Evolutionary conservation across 345 rosid species (phyloP), one percentile per base, ranked within the genome.

Genomic region (Ceriops zippeliana): DNA sequence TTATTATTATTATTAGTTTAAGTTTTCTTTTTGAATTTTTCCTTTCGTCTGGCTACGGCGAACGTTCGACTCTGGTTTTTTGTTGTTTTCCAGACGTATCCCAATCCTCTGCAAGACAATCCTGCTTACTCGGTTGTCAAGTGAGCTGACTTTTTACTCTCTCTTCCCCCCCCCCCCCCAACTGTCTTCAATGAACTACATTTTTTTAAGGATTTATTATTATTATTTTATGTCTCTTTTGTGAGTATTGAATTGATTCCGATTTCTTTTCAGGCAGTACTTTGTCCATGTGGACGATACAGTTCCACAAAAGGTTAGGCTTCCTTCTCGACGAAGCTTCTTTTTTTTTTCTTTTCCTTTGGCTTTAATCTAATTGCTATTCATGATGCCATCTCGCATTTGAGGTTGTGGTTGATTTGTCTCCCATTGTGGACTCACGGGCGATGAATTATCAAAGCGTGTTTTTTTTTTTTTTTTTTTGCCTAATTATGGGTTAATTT

Each of bases 81-180:
- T 46, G 42, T 37, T 65, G 7, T 21, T 63, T 63, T 17, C 67
- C 82, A 83, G 87, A 81, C 84, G 31, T 72, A 65, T 71, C 52
- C 83, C 24, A 83, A 83, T 68, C 83, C 83, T 37, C 52, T 83
- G 68, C 82, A 83, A 68, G 75, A 76, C 67, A 77, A 83, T 73
- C 85, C 85, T 21, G 87, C 87, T 2, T 83, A 74, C 51, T 76
- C 83, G 0, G 84, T 79, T 17, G 85, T 83, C 58, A 83, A 83
- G 87, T 83, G 62, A 76, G 83, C 66, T 61, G 16, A 8, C 28
- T 24, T 62, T 62, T 67, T 16, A 13, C 49, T 11, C 13, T 42
- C 49, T 42, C 49, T 13, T 13, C 26, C 26, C 26, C 26, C 26
- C 26, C 26, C 26, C 26, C 26, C 26, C 26, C 1, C 26, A 0